Conservation (phyloP, 768 basidiomycete species). For the Podaxis pistillaris region DNA sequence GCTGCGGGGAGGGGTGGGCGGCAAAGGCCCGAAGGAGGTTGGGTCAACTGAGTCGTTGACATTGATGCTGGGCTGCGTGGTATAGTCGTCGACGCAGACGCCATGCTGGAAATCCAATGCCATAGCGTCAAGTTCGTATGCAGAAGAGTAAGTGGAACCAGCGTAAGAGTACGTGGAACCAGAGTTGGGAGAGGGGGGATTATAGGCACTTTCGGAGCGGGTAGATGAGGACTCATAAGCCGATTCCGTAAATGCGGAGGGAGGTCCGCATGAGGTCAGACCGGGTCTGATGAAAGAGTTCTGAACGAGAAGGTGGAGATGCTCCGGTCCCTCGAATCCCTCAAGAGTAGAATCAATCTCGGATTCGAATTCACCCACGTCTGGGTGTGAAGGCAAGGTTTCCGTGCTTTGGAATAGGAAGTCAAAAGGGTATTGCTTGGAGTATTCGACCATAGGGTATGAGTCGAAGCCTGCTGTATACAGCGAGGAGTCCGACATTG, state of each 20-base stretch:
- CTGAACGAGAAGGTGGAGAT: slow-evolving; percentile 22
- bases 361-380: slow-evolving; percentile 65
- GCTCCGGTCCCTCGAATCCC: slow-evolving; percentile 64
- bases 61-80: slow-evolving; percentile 35
- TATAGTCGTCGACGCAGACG: slow-evolving; percentile 59
- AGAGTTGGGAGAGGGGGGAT: slow-evolving; percentile 55
- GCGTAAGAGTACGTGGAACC: slow-evolving; percentile 26
- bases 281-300: slow-evolving; percentile 60
- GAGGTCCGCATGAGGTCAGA: slow-evolving; percentile 63
- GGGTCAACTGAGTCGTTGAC: slow-evolving; percentile 50
- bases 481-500: slow-evolving; percentile 33
- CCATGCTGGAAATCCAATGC: slow-evolving; percentile 71
- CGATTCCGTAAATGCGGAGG: slow-evolving; percentile 76
- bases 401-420: slow-evolving; percentile 58
- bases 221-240: slow-evolving; percentile 67
- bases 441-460: slow-evolving; percentile 32
- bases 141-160: slow-evolving; percentile 42
- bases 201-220: slow-evolving; percentile 70
- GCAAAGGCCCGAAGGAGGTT: slow-evolving; percentile 55
- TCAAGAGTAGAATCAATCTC: slow-evolving; percentile 75
- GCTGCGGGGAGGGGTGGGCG: slow-evolving; percentile 56
- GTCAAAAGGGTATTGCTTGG: slow-evolving; percentile 52
- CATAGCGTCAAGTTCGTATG: slow-evolving; percentile 55
- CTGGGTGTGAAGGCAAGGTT: slow-evolving; percentile 74
- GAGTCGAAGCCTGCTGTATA: slow-evolving; percentile 30